Evolutionary conservation across 257 asterid genomes (phyloP).

Genomic region (Solanum neorickii): DNA sequence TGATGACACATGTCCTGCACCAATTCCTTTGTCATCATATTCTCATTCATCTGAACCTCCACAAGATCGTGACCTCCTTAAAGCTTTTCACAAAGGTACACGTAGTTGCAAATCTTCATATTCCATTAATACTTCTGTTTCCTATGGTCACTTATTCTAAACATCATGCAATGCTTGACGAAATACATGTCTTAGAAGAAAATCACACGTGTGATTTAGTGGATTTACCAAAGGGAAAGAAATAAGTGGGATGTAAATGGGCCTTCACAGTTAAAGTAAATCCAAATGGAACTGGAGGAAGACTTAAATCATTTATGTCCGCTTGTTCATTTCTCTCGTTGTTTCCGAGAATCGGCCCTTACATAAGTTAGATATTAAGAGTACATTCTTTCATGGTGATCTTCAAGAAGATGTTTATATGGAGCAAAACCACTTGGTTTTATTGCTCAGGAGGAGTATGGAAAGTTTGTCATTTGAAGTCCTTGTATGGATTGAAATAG

Average conservation of each 20-base stretch:
- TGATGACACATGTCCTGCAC: neutral
- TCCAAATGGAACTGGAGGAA: neutral
- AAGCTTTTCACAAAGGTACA: neutral
- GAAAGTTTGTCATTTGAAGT: neutral
- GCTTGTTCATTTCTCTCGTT: neutral
- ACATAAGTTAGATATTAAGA: neutral
- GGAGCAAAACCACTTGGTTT: neutral
- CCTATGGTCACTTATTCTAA: neutral
- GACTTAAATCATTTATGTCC: neutral
- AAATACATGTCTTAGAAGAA: neutral
- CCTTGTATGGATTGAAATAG: neutral
- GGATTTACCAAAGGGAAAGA: neutral
- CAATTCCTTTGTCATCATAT: neutral
- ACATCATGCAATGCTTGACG: neutral
- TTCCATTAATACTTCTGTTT: neutral
- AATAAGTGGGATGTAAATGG: neutral
- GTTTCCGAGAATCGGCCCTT: neutral
- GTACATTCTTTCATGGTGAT: neutral
- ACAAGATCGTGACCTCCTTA: neutral
- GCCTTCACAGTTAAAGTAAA: neutral
- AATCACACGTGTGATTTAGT: neutral
- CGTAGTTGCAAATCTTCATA: neutral
- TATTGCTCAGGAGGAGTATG: neutral
- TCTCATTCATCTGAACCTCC: neutral
- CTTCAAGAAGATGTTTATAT: neutral